Base-by-base conservation (phyloP, 129 eudicot species). In the Ambrosia trifida region DNA sequence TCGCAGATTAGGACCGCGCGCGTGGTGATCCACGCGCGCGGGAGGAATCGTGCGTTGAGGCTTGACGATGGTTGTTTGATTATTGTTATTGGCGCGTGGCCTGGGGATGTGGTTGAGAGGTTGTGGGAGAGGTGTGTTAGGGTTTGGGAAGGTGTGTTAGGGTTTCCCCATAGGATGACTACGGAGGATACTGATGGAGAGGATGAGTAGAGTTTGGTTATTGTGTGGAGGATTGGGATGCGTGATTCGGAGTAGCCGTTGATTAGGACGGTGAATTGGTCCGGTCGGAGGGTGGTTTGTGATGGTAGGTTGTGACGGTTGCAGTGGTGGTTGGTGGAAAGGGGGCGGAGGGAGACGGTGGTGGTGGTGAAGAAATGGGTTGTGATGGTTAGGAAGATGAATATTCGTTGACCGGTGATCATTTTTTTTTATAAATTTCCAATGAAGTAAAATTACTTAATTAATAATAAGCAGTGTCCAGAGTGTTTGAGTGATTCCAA, bases 191-290 rank as follows among this genome's bases (percentile, higher is more conserved):
- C 83, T 0, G 81, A 53, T 11, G 88, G 82, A 8, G 89, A 78
- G 65, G 82, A 62, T 31, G 96, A 76, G 75, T 93, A 93, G 5
- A 83, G 41, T 43, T 84, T 80, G 70, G 90, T 73, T 74, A 93
- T 79, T 3, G 86, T 80, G 32, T 50, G 83, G 57, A 93, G 82
- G 68, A 83, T 86, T 16, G 92, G 85, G 46, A 93, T 85, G 43
- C 98, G 95, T 3, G 85, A 74, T 68, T 87, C 90, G 13, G 96
- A 87, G 76, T 87, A 93, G 52, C 98, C 98, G 74, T 81, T 89
- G 75, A 93, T 83, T 3, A 93, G 51, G 3, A 89, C 95, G 0
- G 98, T 93, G 72, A 89, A 72, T 63, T 89, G 95, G 41, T 92
- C 96, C 43, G 95, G 49, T 56, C 86, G 87, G 83, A 92, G 85